Conservation (phyloP, 169 alveolate species). For the Cryptosporidium ubiquitum region DNA sequence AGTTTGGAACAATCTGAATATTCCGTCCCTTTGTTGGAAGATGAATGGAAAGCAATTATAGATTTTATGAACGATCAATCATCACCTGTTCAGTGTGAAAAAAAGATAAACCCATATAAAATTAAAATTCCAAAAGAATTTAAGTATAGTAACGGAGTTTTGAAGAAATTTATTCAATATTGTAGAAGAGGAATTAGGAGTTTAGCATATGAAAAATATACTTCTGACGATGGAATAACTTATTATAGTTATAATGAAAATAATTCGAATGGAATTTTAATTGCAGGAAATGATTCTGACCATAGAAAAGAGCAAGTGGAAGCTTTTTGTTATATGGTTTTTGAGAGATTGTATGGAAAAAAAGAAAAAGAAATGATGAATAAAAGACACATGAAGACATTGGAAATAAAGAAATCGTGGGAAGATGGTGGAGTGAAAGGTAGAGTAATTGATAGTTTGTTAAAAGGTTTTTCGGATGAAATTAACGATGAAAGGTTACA, state of each 20-base stretch:
- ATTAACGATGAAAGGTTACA: slow-evolving; percentile 67
- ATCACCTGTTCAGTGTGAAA: slow-evolving; percentile 48
- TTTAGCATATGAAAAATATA: slow-evolving; percentile 61
- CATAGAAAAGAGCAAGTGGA: slow-evolving; percentile 65
- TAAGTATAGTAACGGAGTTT: slow-evolving; percentile 57
- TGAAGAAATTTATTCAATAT: slow-evolving; percentile 45
- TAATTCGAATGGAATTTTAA: slow-evolving; percentile 28
- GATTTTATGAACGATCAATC: slow-evolving; percentile 53
- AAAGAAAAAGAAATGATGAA: slow-evolving; percentile 28
- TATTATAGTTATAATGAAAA: slow-evolving; percentile 63
- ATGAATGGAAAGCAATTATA: slow-evolving; percentile 70
- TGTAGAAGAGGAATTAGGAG: slow-evolving; percentile 67
- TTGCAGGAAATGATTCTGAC: slow-evolving; percentile 59
- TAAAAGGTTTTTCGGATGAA: slow-evolving; percentile 51
- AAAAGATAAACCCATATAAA: not conserved
- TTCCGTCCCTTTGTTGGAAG: slow-evolving; percentile 34
- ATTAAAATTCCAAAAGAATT: slow-evolving; percentile 50
- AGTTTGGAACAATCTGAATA: not conserved
- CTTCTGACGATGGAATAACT: slow-evolving; percentile 54
- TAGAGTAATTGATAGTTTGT: slow-evolving; percentile 13
- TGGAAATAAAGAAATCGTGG: slow-evolving; percentile 56
- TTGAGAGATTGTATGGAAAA: slow-evolving; percentile 26
- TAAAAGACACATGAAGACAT: slow-evolving; percentile 10
- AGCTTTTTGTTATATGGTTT: slow-evolving; percentile 69
- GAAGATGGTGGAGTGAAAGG: slow-evolving; percentile 67